Evolutionary conservation across 257 asterid genomes (phyloP).

Genomic region (Parsonsia alboflavescens): DNA sequence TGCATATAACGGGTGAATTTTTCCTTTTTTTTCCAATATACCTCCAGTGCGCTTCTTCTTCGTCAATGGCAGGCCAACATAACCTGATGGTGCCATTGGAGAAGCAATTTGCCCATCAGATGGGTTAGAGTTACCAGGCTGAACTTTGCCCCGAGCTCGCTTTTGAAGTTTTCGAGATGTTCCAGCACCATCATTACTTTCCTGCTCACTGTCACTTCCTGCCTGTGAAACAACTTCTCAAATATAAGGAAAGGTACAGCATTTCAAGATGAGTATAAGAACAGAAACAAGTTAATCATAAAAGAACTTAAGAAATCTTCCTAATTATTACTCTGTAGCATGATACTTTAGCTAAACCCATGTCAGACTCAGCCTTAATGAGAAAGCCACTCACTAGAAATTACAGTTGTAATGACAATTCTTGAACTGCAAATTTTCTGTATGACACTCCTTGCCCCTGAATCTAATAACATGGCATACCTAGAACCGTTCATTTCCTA

Average conservation of each 20-base stretch:
- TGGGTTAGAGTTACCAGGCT: conserved; percentile 46
- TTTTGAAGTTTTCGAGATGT: conserved; percentile 69
- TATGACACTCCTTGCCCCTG: not conserved
- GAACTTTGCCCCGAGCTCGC: conserved; percentile 67
- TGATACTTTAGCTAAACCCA: not conserved
- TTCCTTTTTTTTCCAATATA: conserved; percentile 29
- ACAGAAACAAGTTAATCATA: not conserved
- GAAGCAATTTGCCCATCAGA: conserved; percentile 41
- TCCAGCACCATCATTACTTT: conserved; percentile 81
- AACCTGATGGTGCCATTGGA: conserved; percentile 42
- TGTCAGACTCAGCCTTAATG: not conserved
- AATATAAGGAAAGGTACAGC: conserved; percentile 7
- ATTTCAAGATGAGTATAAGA: not conserved
- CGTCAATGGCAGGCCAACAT: conserved; percentile 51
- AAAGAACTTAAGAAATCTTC: not conserved
- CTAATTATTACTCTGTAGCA: not conserved
- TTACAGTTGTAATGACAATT: not conserved
- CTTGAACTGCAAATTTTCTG: not conserved
- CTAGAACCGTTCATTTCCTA: not conserved
- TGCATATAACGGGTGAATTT: not conserved
- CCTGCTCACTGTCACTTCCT: conserved; percentile 83
- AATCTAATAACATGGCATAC: not conserved
- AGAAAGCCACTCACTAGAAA: not conserved
- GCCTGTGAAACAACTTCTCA: conserved; percentile 47
- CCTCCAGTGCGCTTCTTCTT: conserved; percentile 93